Evolutionary conservation across 2,329 filamentous ascomycete species (phyloP), one percentile per base, ranked within the genome.

Genomic region (Pseudonectria buxi): DNA sequence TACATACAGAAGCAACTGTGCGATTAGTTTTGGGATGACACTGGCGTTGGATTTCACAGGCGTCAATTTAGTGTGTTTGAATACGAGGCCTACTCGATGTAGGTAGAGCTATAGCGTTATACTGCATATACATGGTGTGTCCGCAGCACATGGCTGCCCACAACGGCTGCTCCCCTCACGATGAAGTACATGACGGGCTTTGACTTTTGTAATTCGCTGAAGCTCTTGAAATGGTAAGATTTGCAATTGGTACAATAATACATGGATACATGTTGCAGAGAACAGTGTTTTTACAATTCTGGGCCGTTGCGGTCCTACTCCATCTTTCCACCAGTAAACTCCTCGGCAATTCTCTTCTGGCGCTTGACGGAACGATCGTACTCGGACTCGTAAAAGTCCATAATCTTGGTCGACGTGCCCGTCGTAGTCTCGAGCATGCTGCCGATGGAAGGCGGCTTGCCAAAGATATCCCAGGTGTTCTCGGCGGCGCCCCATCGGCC

Each of bases 291-390:
- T 42, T 56, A 53, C 49, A 54, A 38, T 30, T 33, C 39, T 33
- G 32, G 33, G 12, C n/a, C 31, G 35, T 14, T 36, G 24, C 24
- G 24, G 29, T 18, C 32, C 24, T 58, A 62, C 38, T 67, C 64
- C 62, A 77, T 68, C 60, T 73, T 76, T 41, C 74, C 74, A 34
- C 75, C 75, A 14, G 74, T 78, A 40, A 79, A 61, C 56, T 76
- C 71, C 55, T 78, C 75, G 3, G 74, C 67, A 36, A 78, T 68
- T 32, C 55, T 61, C 62, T 72, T 75, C 55, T 76, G 74, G 38
- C 73, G 60, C 57, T 64, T 63, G 13, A 63, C 61, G 14, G 72
- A 73, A 42, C 65, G 64, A 36, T 63, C 62, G 33, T 57, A 57
- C 37, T 68, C 65, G 7, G 59, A 54, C 45, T 58, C 59, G 35